phyloP scores from a whole-genome alignment of 108 stramenopile genomes.

The Nitzschia putrida region DNA sequence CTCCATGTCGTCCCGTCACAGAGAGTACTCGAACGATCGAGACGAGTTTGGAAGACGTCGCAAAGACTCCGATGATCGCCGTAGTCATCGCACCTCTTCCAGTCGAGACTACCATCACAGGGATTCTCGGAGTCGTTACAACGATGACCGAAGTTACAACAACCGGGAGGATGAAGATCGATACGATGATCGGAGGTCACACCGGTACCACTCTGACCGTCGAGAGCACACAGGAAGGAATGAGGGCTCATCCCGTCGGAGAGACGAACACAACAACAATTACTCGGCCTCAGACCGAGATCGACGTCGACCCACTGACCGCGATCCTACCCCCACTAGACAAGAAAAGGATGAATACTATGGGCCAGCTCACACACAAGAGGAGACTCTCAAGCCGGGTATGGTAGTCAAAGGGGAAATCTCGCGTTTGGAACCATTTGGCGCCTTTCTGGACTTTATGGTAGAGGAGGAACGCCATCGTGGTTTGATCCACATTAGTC shows the following conservation, averaged over 20 bases:
- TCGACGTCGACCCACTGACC: neutral
- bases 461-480: slow-evolving; percentile 30
- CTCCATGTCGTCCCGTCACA: too few species aligned
- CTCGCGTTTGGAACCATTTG: slow-evolving; percentile 74
- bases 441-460: slow-evolving; percentile 67
- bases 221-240: neutral
- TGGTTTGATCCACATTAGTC: slow-evolving; percentile 67
- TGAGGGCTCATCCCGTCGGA: neutral
- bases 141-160: neutral
- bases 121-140: neutral
- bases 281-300: neutral
- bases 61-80: neutral
- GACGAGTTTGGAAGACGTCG: slow-evolving; percentile 1
- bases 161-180: neutral
- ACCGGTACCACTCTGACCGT: neutral
- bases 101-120: neutral
- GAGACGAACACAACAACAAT: slow-evolving; percentile 1
- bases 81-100: neutral
- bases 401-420: slow-evolving; percentile 62
- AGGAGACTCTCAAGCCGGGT: slow-evolving; percentile 33
- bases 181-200: neutral
- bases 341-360: slow-evolving; percentile 15
- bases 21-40: neutral
- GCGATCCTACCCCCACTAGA: neutral
- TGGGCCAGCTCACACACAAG: slow-evolving; percentile 28